These are phyloP conservation scores for Penicillium turbatum DNA, from an alignment of 495 filamentous ascomycete species.

Conservation along the genomic window DNA sequence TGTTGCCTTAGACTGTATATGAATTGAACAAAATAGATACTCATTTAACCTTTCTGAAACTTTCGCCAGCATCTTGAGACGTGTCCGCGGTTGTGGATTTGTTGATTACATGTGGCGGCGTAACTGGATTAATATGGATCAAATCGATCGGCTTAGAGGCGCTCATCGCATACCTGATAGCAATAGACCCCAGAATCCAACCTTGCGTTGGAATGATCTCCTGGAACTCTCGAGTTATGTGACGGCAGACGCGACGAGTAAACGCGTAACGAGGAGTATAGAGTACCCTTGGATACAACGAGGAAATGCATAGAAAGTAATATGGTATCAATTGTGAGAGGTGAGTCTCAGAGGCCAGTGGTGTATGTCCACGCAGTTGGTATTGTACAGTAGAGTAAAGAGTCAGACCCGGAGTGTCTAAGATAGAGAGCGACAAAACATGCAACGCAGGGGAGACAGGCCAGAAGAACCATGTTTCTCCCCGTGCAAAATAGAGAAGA, in stretches of 20 bases:
- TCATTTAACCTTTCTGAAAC: neutral
- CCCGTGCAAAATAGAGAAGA: slow-evolving; percentile 6
- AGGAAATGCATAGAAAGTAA: neutral
- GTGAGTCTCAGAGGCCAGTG: slow-evolving; percentile 6
- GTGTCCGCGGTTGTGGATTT: too few species aligned
- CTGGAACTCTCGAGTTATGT: too few species aligned
- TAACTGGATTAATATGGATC: too few species aligned
- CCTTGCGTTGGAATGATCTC: too few species aligned
- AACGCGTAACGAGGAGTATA: too few species aligned
- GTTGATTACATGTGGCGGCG: too few species aligned
- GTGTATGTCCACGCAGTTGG: slow-evolving; percentile 7
- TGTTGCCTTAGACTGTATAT: slow-evolving; percentile 57
- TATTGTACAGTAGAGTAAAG: slow-evolving; percentile 12
- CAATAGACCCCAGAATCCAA: too few species aligned
- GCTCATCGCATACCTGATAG: too few species aligned
- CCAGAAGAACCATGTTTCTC: neutral
- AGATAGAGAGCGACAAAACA: neutral
- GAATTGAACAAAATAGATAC: slow-evolving; percentile 14
- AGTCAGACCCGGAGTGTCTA: neutral
- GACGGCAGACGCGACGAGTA: too few species aligned
- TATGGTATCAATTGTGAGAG: slow-evolving; percentile 9
- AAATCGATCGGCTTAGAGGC: too few species aligned
- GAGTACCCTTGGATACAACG: too few species aligned
- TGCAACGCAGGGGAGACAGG: neutral
- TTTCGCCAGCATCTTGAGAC: too few species aligned